Percentiles rank a stretch among this genome's conserved stretches.
phyloP scores from a whole-genome alignment of 177 flowering plant genomes.

The Vitis hybrid region DNA sequence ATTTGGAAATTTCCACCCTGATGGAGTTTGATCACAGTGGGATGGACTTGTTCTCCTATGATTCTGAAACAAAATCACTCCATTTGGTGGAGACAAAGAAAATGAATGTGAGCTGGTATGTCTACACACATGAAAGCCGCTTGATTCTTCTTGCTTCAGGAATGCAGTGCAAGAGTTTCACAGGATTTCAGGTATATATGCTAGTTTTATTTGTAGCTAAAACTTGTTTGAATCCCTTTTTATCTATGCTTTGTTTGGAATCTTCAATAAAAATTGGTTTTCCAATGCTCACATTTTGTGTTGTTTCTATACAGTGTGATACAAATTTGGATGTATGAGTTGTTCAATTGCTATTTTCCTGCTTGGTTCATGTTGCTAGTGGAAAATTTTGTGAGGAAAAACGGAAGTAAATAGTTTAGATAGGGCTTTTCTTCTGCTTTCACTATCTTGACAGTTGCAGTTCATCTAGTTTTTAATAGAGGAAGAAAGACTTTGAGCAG shows the following conservation, averaged over 20 bases:
- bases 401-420: too few relatives aligned
- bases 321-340: too few relatives aligned
- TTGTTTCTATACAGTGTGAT: too few relatives aligned
- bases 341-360: too few relatives aligned
- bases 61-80: conserved; percentile 56
- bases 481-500: too few relatives aligned
- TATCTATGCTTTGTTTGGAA: not conserved
- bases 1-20: conserved; percentile 9
- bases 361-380: too few relatives aligned
- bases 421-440: too few relatives aligned
- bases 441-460: too few relatives aligned
- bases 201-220: not conserved
- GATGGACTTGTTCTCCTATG: conserved; percentile 62
- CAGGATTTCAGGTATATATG: conserved; percentile 78
- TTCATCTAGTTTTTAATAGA: too few relatives aligned
- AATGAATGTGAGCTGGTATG: conserved; percentile 82
- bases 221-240: not conserved
- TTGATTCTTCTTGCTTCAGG: conserved; percentile 96
- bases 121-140: conserved; percentile 94
- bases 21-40: conserved; percentile 54
- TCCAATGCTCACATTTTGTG: too few relatives aligned
- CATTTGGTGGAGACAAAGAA: conserved; percentile 73
- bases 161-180: conserved; percentile 84
- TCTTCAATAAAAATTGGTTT: not conserved
- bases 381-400: too few relatives aligned